Percentiles rank a stretch among this genome's conserved stretches.
phyloP scores from a whole-genome alignment of 352 stramenopile genomes.

The Globisporangium barbulae region DNA sequence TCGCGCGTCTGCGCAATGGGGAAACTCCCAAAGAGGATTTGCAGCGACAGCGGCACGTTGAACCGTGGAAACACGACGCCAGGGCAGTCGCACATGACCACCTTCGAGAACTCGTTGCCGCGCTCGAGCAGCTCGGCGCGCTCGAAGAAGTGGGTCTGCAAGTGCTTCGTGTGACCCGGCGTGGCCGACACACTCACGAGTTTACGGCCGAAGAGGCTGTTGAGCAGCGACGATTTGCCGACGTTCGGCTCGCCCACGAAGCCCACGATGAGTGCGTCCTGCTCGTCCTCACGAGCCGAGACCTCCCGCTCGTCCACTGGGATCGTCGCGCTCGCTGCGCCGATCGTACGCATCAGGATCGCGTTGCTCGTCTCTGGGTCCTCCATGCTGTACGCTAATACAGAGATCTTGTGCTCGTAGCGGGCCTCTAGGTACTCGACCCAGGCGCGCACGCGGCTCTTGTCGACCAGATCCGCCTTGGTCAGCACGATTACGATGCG shows the following conservation, averaged over 20 bases:
- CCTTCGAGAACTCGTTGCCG: constrained; percentile 27
- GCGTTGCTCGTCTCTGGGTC: constrained; percentile 48
- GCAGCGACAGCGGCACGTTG: constrained; percentile 58
- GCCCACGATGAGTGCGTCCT: constrained; percentile 85
- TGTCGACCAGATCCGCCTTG: constrained; percentile 97
- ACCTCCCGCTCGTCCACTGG: constrained; percentile 86
- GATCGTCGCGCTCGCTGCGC: constrained; percentile 26
- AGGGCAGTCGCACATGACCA: constrained; percentile 75
- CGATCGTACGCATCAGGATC: constrained; percentile 40
- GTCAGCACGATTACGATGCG: constrained; percentile 98
- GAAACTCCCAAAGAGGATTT: constrained; percentile 83
- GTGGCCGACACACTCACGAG: constrained; percentile 79
- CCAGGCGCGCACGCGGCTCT: constrained; percentile 88
- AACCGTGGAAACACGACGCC: constrained; percentile 80
- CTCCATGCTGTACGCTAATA: constrained; percentile 70
- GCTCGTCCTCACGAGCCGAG: constrained; percentile 63
- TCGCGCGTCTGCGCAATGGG: constrained; percentile 84
- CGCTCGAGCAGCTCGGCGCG: constrained; percentile 47
- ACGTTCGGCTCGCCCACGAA: constrained; percentile 98
- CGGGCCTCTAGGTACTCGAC: constrained; percentile 83
- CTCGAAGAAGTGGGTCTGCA: constrained; percentile 80
- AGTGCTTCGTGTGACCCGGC: constrained; percentile 77
- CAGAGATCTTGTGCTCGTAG: constrained; percentile 87
- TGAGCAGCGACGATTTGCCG: constrained; percentile 94
- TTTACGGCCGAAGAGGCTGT: constrained; percentile 76